phyloP scores from a whole-genome alignment of 2,329 filamentous ascomycete genomes.

The Colletotrichum brevisporum region DNA sequence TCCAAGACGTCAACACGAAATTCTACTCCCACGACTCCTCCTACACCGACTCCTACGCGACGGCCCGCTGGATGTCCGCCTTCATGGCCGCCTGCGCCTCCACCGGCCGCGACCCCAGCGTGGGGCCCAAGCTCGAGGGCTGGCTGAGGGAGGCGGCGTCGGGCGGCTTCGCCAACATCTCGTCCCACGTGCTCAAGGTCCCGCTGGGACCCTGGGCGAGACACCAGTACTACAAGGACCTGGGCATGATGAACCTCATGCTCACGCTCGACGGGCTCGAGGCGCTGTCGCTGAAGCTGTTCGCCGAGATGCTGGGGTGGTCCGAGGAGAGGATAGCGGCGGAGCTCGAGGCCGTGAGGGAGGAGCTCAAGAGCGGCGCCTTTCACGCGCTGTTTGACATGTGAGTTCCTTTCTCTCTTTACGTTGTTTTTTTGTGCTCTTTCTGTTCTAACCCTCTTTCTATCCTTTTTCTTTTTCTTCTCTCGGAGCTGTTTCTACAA shows the following conservation, averaged over 20 bases:
- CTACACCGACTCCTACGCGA: constrained; percentile 31
- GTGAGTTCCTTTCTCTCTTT: constrained; percentile 35
- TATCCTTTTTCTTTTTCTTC: no score
- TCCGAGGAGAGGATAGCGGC: constrained; percentile 44
- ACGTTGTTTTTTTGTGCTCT: neutral
- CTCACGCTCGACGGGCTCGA: constrained; percentile 44
- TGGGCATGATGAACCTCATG: constrained; percentile 45
- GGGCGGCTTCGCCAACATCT: constrained; percentile 54
- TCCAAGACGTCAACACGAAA: constrained; percentile 44
- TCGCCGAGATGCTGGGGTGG: constrained; percentile 49
- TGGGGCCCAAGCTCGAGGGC: constrained; percentile 45
- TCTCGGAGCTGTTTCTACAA: no score
- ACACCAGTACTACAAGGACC: constrained; percentile 47
- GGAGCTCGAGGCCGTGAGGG: constrained; percentile 47
- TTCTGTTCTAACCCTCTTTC: no score
- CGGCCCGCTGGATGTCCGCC: constrained; percentile 40
- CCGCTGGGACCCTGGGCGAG: constrained; percentile 55
- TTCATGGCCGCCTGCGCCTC: constrained; percentile 44
- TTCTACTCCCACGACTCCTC: constrained; percentile 45
- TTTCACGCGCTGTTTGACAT: constrained; percentile 47
- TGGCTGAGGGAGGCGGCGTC: constrained; percentile 50
- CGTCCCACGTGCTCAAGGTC: constrained; percentile 47
- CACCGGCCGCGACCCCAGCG: constrained; percentile 49
- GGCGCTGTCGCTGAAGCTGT: constrained; percentile 45
- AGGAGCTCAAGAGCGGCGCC: constrained; percentile 47